Evolutionary conservation across 768 basidiomycete genomes (phyloP), one percentile per base, ranked within the genome.

Genomic region (Lactarius quietus): DNA sequence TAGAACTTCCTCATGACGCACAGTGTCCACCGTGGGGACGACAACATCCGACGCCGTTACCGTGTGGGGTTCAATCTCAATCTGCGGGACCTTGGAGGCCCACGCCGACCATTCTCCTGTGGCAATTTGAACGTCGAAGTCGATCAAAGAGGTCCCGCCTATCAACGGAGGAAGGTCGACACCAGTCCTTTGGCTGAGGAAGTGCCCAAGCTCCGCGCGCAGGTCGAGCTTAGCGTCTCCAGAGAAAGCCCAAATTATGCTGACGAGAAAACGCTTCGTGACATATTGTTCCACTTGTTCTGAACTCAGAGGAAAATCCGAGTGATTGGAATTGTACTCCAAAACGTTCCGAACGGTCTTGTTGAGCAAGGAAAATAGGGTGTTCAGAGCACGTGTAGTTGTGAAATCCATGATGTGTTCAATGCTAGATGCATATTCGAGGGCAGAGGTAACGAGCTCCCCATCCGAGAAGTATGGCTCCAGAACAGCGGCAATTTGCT

Each of bases 371-470:
- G 97, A 98, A 81, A 99, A 98, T 23, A 99, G 84, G 0, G 97
- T 98, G 72, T 92, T 93, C 62, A 98, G 86, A 1, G 94, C 94
- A 51, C 97, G 92, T 10, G 89, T 93, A 38, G 78, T 75, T 1
- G 96, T 97, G 79, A 98, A 98, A 76, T 98, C 95, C 97, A 99
- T 98, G 79, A 99, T 98, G 72, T 99, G 97, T 70, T 94, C 91
- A 54, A 94, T 88, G n/a, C 86, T 83, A 57, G 86, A 86, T 0
- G 95, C 93, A 70, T 87, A 93, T 28, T 81, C 80, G 51, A 98
- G 81, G 6, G 95, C 93, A 6, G 84, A 79, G 68, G 83, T 82
- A 64, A 98, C 90, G 6, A 99, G 82, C 35, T 92, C 95, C 63
- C 86, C 90, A 6, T 86, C 84, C 4, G 80, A 84, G 73, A 98